A percentile compares a stretch with the other conserved stretches of the same genome.
phyloP scores from a whole-genome alignment of 78 protist genomes.

The Cavenderia fasciculata region DNA sequence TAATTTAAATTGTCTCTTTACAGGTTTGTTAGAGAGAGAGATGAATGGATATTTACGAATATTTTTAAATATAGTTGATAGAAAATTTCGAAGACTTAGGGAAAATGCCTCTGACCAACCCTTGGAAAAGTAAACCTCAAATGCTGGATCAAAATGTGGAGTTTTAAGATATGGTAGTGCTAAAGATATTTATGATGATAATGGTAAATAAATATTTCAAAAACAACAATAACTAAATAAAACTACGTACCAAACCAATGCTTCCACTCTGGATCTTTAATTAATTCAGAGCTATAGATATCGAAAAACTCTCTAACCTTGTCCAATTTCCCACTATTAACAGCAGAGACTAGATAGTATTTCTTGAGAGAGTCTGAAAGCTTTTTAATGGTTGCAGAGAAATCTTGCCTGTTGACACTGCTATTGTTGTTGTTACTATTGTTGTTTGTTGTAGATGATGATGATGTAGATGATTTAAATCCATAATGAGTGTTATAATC shows the following conservation, averaged over 20 bases:
- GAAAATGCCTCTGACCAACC: slow-evolving; percentile 82
- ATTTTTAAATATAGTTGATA: slow-evolving; percentile 73
- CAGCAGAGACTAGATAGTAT: slow-evolving; percentile 57
- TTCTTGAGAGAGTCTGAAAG: slow-evolving; percentile 44
- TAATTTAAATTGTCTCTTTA: too few species aligned
- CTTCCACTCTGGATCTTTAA: slow-evolving; percentile 80
- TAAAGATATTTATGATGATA: background rate
- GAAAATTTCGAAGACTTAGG: slow-evolving; percentile 72
- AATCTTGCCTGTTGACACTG: slow-evolving; percentile 10
- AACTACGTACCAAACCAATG: slow-evolving; percentile 82
- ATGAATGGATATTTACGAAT: slow-evolving; percentile 48
- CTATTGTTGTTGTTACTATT: background rate
- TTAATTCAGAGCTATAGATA: slow-evolving; percentile 37
- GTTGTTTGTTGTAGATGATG: background rate
- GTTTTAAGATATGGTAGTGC: slow-evolving; percentile 76
- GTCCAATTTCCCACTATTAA: slow-evolving; percentile 39
- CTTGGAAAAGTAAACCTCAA: slow-evolving; percentile 75
- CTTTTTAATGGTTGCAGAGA: slow-evolving; percentile 42
- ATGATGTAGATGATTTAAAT: background rate
- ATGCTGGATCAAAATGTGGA: slow-evolving; percentile 67
- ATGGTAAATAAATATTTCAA: background rate
- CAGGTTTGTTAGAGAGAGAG: too few species aligned
- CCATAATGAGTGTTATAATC: slow-evolving; percentile 37
- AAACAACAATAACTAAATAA: background rate
- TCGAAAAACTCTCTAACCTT: slow-evolving; percentile 83